Conservation (phyloP, 768 basidiomycete species). For the Boletus reticuloceps region DNA sequence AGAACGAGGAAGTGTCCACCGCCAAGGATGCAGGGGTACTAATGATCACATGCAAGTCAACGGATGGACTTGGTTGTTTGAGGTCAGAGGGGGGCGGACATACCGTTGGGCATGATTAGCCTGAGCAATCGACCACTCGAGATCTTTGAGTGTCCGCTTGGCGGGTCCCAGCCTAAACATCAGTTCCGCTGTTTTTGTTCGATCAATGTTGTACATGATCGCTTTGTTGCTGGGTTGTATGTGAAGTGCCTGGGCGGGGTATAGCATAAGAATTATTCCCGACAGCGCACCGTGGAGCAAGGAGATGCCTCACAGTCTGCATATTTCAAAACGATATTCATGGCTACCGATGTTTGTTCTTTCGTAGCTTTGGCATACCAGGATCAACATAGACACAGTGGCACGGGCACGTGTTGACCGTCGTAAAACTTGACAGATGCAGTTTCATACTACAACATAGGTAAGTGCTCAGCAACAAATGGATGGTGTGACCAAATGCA, state of each 20-base stretch:
- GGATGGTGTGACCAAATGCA: no score
- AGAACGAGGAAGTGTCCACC: constrained; percentile 57
- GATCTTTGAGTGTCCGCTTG: constrained; percentile 79
- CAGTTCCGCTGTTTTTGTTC: constrained; percentile 92
- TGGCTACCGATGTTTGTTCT: constrained; percentile 77
- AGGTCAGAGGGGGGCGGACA: no score
- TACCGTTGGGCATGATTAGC: constrained; percentile 87
- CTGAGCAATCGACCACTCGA: constrained; percentile 74
- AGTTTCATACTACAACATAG: no score
- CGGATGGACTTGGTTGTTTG: background rate
- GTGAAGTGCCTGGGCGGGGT: constrained; percentile 64
- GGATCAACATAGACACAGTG: constrained; percentile 85
- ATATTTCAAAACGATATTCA: constrained; percentile 80
- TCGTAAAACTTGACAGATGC: constrained; percentile 71
- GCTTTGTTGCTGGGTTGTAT: constrained; percentile 87
- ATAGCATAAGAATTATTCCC: background rate
- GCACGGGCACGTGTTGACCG: constrained; percentile 68
- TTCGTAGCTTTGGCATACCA: constrained; percentile 95
- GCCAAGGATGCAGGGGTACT: constrained; percentile 89
- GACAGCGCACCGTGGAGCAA: no score
- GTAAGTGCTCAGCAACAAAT: background rate
- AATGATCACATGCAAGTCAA: background rate
- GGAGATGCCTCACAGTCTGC: constrained; percentile 54
- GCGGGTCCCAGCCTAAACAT: constrained; percentile 68
- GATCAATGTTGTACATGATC: constrained; percentile 94